Evolutionary conservation across 352 stramenopile species (phyloP).

Genomic region (Phytophthora cajani): DNA sequence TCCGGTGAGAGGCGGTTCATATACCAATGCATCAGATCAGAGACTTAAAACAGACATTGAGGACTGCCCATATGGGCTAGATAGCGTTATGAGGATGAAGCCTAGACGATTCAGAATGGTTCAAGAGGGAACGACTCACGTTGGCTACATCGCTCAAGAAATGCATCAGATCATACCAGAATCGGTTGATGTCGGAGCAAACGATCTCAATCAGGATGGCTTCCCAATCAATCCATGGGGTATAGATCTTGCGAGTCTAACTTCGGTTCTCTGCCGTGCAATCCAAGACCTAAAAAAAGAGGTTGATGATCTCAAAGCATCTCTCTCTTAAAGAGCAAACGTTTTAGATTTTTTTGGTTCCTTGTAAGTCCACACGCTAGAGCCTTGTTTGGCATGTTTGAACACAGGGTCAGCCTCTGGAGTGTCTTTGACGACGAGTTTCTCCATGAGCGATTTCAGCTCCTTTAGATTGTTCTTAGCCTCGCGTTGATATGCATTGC

Average conservation of each 20-base stretch:
- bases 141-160: constrained; percentile 8
- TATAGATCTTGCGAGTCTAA: too few species aligned
- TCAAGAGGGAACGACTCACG: neutral
- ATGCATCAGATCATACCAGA: neutral
- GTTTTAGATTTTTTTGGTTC: neutral
- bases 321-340: too few species aligned
- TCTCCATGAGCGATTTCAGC: neutral
- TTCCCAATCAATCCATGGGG: too few species aligned
- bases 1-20: neutral
- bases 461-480: neutral
- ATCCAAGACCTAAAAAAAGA: too few species aligned
- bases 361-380: neutral
- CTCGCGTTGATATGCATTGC: neutral
- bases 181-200: neutral
- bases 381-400: neutral
- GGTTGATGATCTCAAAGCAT: too few species aligned
- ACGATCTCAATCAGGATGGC: too few species aligned
- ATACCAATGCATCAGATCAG: constrained; percentile 6
- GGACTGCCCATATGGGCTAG: neutral
- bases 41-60: neutral
- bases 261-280: too few species aligned
- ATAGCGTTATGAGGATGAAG: neutral
- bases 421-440: neutral
- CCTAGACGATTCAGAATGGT: neutral
- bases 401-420: neutral